A percentile compares a stretch with the other conserved stretches of the same genome.
Evolutionary conservation across 1,139 yeast species (phyloP).

Genomic region (Candida pseudocylindracea): DNA sequence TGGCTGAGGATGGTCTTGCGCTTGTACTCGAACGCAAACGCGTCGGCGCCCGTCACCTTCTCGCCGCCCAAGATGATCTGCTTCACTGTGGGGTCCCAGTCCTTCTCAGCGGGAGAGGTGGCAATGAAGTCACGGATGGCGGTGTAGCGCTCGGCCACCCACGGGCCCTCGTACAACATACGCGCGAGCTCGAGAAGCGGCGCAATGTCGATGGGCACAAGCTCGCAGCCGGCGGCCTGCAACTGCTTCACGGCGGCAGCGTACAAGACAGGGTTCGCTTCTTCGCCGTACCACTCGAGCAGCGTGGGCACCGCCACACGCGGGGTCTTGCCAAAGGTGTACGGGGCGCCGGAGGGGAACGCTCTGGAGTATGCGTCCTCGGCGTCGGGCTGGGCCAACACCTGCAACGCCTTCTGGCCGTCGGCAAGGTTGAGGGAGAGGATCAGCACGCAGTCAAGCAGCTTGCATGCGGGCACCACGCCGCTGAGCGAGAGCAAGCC

Average conservation of each 20-base stretch:
- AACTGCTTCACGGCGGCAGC: conserved; percentile 28
- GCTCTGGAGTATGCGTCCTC: conserved; percentile 68
- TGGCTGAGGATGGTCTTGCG: conserved; percentile 54
- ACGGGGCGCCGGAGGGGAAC: conserved; percentile 43
- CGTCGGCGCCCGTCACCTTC: conserved; percentile 57
- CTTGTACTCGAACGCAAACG: conserved; percentile 66
- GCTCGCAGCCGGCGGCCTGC: conserved; percentile 27
- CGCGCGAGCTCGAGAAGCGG: conserved; percentile 68
- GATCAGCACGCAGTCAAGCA: conserved; percentile 79
- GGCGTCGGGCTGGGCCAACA: conserved; percentile 54
- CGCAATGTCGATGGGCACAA: conserved; percentile 40
- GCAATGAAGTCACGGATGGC: conserved; percentile 57
- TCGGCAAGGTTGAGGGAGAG: conserved; percentile 60
- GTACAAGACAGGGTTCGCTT: conserved; percentile 51
- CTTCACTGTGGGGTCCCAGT: conserved; percentile 70
- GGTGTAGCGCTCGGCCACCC: conserved; percentile 91
- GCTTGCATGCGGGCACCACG: conserved; percentile 94
- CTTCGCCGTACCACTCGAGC: conserved; percentile 63
- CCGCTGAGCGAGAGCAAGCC: conserved; percentile 75
- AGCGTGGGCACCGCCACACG: conserved; percentile 53
- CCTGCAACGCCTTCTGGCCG: conserved; percentile 53
- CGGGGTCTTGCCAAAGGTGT: conserved; percentile 34
- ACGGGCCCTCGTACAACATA: conserved; percentile 89
- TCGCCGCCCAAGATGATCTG: conserved; percentile 62
- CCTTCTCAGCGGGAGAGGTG: conserved; percentile 47